Conservation (phyloP, 1,284 basidiomycete genomes). For the Prillingera fragicola region DNA sequence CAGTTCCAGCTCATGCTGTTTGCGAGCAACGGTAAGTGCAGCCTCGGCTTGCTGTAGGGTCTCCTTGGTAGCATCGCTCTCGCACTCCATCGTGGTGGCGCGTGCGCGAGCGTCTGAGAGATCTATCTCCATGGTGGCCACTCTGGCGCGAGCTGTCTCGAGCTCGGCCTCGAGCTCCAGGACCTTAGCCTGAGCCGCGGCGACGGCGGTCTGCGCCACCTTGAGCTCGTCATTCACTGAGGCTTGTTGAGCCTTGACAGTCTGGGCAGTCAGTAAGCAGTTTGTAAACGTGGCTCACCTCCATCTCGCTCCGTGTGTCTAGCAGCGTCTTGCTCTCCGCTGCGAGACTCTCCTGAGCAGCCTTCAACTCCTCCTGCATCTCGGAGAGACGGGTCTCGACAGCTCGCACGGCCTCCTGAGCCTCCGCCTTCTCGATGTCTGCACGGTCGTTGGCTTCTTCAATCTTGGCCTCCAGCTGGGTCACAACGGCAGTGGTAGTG, state of each 20-base stretch:
- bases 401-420: conserved; percentile 3
- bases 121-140: conserved; percentile 5
- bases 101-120: not conserved
- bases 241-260: not conserved
- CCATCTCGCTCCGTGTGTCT: conserved; percentile 4
- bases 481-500: no score
- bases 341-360: not conserved
- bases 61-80: not conserved
- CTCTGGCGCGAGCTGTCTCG: not conserved
- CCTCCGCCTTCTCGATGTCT: conserved; percentile 6
- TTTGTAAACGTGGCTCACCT: conserved; percentile 4
- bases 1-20: no score
- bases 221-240: conserved; percentile 6
- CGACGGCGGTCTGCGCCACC: not conserved
- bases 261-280: conserved; percentile 1
- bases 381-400: not conserved
- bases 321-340: not conserved
- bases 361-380: not conserved
- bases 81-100: not conserved
- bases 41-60: no score
- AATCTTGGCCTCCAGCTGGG: no score
- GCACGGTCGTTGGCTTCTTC: not conserved
- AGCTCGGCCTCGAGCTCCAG: conserved; percentile 4
- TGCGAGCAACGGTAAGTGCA: no score
- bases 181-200: conserved; percentile 2